Evolutionary conservation across 257 asterid genomes (phyloP).

Genomic region (Cruciata laevipes): DNA sequence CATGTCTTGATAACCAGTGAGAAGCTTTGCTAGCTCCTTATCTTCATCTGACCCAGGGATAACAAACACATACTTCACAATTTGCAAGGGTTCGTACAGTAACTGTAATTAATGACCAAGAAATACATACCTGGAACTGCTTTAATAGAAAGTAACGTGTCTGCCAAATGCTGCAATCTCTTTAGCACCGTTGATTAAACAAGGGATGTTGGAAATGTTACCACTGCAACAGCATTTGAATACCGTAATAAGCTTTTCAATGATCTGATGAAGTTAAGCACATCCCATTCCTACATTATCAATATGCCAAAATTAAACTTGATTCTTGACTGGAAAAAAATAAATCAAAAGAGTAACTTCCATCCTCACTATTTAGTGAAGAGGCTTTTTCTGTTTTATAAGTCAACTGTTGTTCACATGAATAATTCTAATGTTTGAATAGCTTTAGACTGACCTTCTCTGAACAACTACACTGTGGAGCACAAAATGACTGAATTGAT

Average conservation of each 20-base stretch:
- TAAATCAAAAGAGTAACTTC: neutral
- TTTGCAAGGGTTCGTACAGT: neutral
- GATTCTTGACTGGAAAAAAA: neutral
- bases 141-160: constrained; percentile 75
- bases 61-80: constrained; percentile 12
- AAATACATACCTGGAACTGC: constrained; percentile 67
- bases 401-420: neutral
- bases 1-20: constrained; percentile 95
- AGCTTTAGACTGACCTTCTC: constrained; percentile 45
- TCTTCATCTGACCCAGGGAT: constrained; percentile 65
- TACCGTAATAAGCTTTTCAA: constrained; percentile 60
- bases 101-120: neutral
- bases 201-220: constrained; percentile 79
- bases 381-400: neutral
- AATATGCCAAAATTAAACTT: neutral
- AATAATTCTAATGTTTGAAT: no score
- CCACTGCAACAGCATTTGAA: constrained; percentile 80
- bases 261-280: constrained; percentile 73
- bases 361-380: neutral
- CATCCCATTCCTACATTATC: constrained; percentile 63
- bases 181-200: constrained; percentile 59
- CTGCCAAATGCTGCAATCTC: constrained; percentile 96
- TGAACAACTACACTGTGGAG: constrained; percentile 85
- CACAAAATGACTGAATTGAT: constrained; percentile 82
- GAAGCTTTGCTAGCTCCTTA: constrained; percentile 88